Evolutionary conservation across 1,139 yeast genomes (phyloP).

Genomic region (Candida dubliniensis): DNA sequence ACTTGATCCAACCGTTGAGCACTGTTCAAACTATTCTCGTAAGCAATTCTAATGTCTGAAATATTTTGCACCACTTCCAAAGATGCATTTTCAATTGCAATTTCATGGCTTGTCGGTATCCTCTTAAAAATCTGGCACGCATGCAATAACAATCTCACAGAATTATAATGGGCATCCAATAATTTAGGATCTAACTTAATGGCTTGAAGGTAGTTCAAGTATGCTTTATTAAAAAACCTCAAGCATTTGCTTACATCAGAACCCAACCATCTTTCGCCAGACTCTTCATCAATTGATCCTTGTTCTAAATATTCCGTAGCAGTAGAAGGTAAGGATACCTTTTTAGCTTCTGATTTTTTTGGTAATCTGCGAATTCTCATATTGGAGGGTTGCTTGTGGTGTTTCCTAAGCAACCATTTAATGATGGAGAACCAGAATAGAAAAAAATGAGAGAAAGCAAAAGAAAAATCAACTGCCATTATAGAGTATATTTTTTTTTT

Average conservation of each 20-base stretch:
- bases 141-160: constrained; percentile 48
- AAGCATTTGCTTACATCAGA: constrained; percentile 54
- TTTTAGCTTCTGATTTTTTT: constrained; percentile 5
- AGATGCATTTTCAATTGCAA: constrained; percentile 7
- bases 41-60: constrained; percentile 19
- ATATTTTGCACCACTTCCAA: constrained; percentile 30
- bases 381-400: no score
- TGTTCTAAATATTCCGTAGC: constrained; percentile 48
- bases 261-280: constrained; percentile 59
- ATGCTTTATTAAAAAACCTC: constrained; percentile 54
- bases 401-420: no score
- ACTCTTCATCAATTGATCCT: constrained; percentile 53
- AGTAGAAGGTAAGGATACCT: constrained; percentile 28
- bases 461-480: no score
- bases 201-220: constrained; percentile 33
- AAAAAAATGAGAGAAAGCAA: no score
- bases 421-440: no score
- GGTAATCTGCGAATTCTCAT: constrained; percentile 7
- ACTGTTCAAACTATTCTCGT: no score
- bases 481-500: no score
- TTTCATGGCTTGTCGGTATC: constrained; percentile 23
- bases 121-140: constrained; percentile 32
- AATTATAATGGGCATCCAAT: constrained; percentile 47
- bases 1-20: constrained; percentile 7
- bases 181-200: constrained; percentile 18